Base-by-base conservation (phyloP, 192 early-diverging fungal species). In the Piromyces sp. region DNA sequence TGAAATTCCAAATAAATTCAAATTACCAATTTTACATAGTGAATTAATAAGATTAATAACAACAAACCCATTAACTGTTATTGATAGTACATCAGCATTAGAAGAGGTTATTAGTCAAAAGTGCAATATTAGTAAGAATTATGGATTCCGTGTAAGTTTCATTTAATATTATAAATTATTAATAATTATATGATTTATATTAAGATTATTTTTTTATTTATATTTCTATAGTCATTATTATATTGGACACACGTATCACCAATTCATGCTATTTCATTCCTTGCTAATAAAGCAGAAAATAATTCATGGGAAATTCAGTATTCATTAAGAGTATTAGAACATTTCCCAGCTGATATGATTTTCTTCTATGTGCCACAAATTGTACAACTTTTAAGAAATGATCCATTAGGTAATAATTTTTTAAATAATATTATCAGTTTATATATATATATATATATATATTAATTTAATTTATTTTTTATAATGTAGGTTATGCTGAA, bases 341-440 rank as follows among this genome's bases (percentile, higher is more conserved):
- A 91, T 84, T 96, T 94, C 84, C 94, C 95, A 12, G 92, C 98
- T 22, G 96, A 99, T 22, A 90, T 93, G 33, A 95, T 98, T 11
- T 99, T 99, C 89, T 99, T 99, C 85, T 99, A 98, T 80, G 92
- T 99, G 13, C 98, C 98, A 11, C 98, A 99, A 87, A 90, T 99
- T 81, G 97, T 98, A 14, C 98, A 98, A 87, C 95, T 96, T 11
- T 88, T 99, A 58, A 93, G 97, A 33, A 87, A 94, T 83, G 97
- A 98, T 82, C 86, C 87, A 17, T 86, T 92, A 68, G 89, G 88
- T 88, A 89, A 30, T 81, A 30, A 15, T 11, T 22, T 26, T 9
- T 6, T 33, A 33, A 33, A 33, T 6, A 33, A 3, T 33, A 3
- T 6, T 33, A 33, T n/a, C n/a, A n/a, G n/a, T n/a, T n/a, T 33